Base-by-base conservation (phyloP, 1,284 basidiomycete genomes). In the Rhodotorula sp. region DNA sequence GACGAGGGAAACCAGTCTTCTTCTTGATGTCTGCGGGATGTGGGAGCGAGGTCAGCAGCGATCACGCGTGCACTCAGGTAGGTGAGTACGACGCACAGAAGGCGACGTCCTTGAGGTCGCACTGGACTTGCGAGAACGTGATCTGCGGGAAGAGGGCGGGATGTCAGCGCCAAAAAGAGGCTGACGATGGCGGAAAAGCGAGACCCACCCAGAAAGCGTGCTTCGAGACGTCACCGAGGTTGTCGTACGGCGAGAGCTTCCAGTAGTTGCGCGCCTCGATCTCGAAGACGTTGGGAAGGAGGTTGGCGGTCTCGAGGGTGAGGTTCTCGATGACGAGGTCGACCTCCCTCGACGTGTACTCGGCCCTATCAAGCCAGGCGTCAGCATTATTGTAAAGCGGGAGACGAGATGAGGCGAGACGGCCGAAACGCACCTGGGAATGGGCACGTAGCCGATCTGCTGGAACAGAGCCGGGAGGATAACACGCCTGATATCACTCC, bases 241-340 rank as follows among this genome's bases (percentile, higher is more conserved):
- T 67, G 52, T 68, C 62, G 83, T 92, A 92, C 0, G 92, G 91
- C 39, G 85, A 87, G 81, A 95, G 90, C 80, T 89, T 89, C 81
- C 92, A 84, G 76, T 85, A 88, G 83, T 95, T 95, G 79, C 90
- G 86, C 29, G 89, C 87, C 74, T 95, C 90, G 73, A 96, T 75
- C 58, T 87, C 85, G 74, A 96, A 84, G 75, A 93, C 80, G 71
- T 81, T 91, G 5, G 89, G 90, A 82, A 92, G 87, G 9, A 92
- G 80, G 80, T 92, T 91, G 68, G 88, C 86, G 36, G 91, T 90
- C 71, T 92, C 90, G 27, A 97, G 85, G 7, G 91, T 89, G 44
- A 97, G 85, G 81, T 97, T 95, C 85, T 98, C 94, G 70, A 97
- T 87, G 68, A 96, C 91, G 61, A 95, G 84, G 76, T 94, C 92